Evolutionary conservation across 1,139 yeast genomes (phyloP).

Genomic region (Magnusiomyces clavatus): DNA sequence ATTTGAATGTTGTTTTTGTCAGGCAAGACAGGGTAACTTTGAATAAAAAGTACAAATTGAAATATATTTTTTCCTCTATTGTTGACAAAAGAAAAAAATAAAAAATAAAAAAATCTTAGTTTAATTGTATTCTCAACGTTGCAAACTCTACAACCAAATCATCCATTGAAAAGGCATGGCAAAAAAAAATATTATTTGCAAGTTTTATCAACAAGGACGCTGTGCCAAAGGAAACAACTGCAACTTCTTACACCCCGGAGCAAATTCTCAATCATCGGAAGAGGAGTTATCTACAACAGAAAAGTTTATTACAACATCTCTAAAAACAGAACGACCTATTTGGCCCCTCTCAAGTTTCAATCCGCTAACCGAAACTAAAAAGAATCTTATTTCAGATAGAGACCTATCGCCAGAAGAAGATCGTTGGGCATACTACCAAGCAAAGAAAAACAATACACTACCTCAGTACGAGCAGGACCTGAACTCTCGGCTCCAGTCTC

Average conservation of each 20-base stretch:
- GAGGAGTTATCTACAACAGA: constrained; percentile 3
- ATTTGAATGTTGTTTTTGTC: no score
- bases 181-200: constrained; percentile 9
- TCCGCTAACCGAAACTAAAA: constrained; percentile 10
- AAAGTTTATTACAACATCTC: neutral
- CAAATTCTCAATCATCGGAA: constrained; percentile 11
- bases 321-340: constrained; percentile 1
- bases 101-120: no score
- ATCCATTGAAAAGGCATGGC: constrained; percentile 3
- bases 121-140: no score
- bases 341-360: constrained; percentile 9
- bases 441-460: constrained; percentile 34
- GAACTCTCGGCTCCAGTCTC: constrained; percentile 40
- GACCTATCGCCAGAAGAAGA: constrained; percentile 54
- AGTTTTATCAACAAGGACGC: constrained; percentile 9
- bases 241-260: constrained; percentile 18
- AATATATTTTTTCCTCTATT: no score
- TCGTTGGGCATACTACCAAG: constrained; percentile 42
- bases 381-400: constrained; percentile 43
- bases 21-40: no score
- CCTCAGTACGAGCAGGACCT: constrained; percentile 22
- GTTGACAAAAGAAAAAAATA: no score
- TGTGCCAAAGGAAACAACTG: constrained; percentile 21
- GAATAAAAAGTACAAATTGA: no score
- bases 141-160: no score